A percentile compares a stretch with the other conserved stretches of the same genome.
phyloP scores from a whole-genome alignment of 169 alveolate genomes.

The Theileria orientalis region DNA sequence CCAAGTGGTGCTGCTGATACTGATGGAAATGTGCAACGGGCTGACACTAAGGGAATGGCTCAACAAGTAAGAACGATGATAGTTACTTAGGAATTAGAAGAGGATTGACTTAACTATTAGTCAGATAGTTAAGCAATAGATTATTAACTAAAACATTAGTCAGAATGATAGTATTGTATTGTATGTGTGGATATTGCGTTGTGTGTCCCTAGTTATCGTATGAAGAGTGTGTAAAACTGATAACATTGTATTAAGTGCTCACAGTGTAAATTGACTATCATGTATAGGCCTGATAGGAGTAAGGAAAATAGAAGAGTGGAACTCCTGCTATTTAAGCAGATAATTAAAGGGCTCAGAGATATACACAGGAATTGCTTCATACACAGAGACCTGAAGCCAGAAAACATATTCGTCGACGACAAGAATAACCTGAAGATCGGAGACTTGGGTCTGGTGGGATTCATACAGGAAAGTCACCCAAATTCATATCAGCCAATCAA shows the following conservation, averaged over 20 bases:
- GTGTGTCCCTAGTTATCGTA: too few species aligned
- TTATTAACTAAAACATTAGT: too few species aligned
- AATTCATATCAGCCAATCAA: conserved; percentile 37
- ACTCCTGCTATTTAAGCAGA: conserved; percentile 80
- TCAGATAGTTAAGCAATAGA: too few species aligned
- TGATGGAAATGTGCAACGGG: conserved; percentile 86
- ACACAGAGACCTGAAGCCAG: conserved; percentile 90
- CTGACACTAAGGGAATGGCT: conserved; percentile 86
- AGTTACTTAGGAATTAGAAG: too few species aligned
- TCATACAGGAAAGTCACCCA: conserved; percentile 75
- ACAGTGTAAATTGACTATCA: too few species aligned
- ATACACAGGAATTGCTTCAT: conserved; percentile 83
- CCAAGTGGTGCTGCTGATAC: conserved; percentile 79
- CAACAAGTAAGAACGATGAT: conserved; percentile 54
- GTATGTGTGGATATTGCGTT: too few species aligned
- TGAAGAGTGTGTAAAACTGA: too few species aligned
- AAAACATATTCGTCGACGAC: conserved; percentile 85
- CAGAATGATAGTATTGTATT: too few species aligned
- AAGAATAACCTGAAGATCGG: conserved; percentile 81
- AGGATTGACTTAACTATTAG: too few species aligned
- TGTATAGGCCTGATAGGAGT: not conserved
- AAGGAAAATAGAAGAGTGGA: conserved; percentile 65
- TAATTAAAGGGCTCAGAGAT: conserved; percentile 84
- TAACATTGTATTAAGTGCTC: too few species aligned
- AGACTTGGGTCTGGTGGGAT: conserved; percentile 88